Percentiles rank a stretch among this genome's conserved stretches.
Evolutionary conservation across 129 eudicot species (phyloP).

Genomic region (Tagetes patula): DNA sequence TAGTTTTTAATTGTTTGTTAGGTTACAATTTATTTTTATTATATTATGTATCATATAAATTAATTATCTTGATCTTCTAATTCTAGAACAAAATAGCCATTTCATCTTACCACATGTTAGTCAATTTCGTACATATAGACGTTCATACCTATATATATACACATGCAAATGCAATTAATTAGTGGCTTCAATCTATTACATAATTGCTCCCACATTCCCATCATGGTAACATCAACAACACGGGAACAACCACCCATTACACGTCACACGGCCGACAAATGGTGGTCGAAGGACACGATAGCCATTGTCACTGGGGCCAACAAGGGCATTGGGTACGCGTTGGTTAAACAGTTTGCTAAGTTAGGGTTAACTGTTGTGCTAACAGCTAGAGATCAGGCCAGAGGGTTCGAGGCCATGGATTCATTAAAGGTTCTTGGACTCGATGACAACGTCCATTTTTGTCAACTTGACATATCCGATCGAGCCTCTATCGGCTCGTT

Average conservation of each 20-base stretch:
- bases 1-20: neutral
- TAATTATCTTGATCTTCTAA: neutral
- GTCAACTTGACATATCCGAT: constrained; percentile 59
- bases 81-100: neutral
- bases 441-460: constrained; percentile 41
- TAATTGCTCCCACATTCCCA: constrained; percentile 12
- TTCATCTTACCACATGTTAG: neutral
- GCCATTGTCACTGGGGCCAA: constrained; percentile 89
- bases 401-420: constrained; percentile 60
- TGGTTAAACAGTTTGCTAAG: constrained; percentile 65
- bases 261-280: constrained; percentile 29
- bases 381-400: constrained; percentile 57
- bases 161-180: neutral
- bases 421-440: constrained; percentile 45
- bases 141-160: constrained; percentile 8
- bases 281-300: constrained; percentile 84
- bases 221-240: constrained; percentile 22
- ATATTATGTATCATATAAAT: neutral
- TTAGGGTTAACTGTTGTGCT: constrained; percentile 66
- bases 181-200: neutral
- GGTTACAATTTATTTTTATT: neutral
- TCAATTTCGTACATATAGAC: neutral
- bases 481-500: constrained; percentile 48
- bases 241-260: constrained; percentile 1
- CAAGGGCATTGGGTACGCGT: constrained; percentile 77